A percentile compares a stretch with the other conserved stretches of the same genome.
Conservation (phyloP, 2,329 filamentous ascomycete species). For the Purpureocillium lavendulum region DNA sequence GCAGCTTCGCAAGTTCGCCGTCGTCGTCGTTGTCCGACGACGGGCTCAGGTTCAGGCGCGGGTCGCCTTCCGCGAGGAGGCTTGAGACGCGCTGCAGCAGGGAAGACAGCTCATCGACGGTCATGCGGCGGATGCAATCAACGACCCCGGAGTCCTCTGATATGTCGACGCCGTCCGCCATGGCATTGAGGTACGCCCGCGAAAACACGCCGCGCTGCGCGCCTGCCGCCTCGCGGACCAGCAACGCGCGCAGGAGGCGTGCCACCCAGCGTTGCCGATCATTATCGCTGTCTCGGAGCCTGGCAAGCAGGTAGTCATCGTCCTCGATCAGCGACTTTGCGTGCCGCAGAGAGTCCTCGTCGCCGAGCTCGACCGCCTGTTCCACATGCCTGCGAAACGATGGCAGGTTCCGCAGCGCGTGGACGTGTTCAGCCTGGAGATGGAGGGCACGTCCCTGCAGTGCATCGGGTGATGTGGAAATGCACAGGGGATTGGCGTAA, state of each 20-base stretch:
- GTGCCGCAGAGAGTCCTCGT: conserved; percentile 33
- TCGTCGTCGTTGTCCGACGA: conserved; percentile 23
- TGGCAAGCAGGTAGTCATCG: conserved; percentile 43
- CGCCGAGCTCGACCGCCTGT: conserved; percentile 30
- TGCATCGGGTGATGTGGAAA: conserved; percentile 40
- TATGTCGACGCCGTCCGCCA: conserved; percentile 45
- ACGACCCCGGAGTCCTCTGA: conserved; percentile 47
- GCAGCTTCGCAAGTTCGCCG: conserved; percentile 19
- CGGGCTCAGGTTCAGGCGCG: conserved; percentile 22
- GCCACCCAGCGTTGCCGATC: conserved; percentile 26
- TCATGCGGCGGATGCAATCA: conserved; percentile 50
- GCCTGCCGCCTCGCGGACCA: conserved; percentile 32
- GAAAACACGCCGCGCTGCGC: conserved; percentile 34
- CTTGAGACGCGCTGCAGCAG: conserved; percentile 17
- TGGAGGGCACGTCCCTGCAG: conserved; percentile 30
- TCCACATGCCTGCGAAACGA: conserved; percentile 58
- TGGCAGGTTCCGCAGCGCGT: conserved; percentile 57
- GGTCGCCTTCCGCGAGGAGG: conserved; percentile 26
- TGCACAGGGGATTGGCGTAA: conserved; percentile 66
- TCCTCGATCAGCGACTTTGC: conserved; percentile 47
- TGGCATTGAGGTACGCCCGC: conserved; percentile 51
- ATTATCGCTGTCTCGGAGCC: conserved; percentile 25
- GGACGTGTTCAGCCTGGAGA: conserved; percentile 53
- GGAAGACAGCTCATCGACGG: conserved; percentile 18
- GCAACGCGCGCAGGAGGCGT: conserved; percentile 40